phyloP scores from a whole-genome alignment of 2,329 filamentous ascomycete species.

The Exophiala xenobiotica region DNA sequence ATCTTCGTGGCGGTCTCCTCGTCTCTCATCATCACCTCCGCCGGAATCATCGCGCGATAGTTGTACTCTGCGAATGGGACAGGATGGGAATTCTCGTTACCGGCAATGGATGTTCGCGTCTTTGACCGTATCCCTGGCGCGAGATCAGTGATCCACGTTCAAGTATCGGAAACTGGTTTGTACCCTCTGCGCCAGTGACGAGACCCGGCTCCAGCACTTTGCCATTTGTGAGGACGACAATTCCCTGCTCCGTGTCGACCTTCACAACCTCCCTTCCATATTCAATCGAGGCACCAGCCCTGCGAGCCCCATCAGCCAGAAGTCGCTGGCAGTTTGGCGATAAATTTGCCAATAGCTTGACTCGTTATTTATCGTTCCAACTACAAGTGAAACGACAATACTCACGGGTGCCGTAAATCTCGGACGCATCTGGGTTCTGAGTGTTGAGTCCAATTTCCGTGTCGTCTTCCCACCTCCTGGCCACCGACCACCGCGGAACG shows the following conservation, averaged over 20 bases:
- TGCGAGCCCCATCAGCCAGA: slow-evolving; percentile 31
- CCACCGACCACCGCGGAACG: slow-evolving; percentile 34
- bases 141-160: neutral
- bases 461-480: slow-evolving; percentile 39
- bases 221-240: slow-evolving; percentile 2
- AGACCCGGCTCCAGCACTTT: slow-evolving; percentile 14
- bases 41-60: slow-evolving; percentile 19
- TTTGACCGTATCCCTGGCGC: neutral
- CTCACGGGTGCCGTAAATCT: slow-evolving; percentile 21
- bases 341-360: slow-evolving; percentile 33
- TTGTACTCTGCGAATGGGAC: neutral
- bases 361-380: neutral
- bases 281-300: slow-evolving; percentile 16
- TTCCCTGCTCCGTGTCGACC: slow-evolving; percentile 5
- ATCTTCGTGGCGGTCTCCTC: slow-evolving; percentile 1
- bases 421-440: slow-evolving; percentile 34
- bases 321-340: slow-evolving; percentile 37
- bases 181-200: slow-evolving; percentile 18
- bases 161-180: neutral
- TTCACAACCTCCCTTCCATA: slow-evolving; percentile 6
- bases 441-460: slow-evolving; percentile 35
- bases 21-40: slow-evolving; percentile 14
- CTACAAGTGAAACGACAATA: neutral
- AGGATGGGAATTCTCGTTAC: neutral
- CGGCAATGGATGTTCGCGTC: slow-evolving; percentile 2